Evolutionary conservation across 352 stramenopile genomes (phyloP).

Genomic region (Phytopythium cucurbitacearum): DNA sequence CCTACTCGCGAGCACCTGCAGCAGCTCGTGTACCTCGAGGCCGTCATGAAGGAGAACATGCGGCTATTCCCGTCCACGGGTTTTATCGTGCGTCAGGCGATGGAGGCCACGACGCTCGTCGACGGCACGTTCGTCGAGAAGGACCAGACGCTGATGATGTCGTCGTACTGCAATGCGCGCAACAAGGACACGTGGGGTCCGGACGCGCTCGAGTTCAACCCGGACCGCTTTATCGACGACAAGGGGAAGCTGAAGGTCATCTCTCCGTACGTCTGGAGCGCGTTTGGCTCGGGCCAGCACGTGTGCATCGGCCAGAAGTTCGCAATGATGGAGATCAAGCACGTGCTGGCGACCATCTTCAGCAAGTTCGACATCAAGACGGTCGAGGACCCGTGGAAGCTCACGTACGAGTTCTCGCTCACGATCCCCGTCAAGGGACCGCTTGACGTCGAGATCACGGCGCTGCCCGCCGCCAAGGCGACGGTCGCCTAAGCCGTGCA

Average conservation of each 20-base stretch:
- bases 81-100: constrained; percentile 45
- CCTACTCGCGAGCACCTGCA: constrained; percentile 37
- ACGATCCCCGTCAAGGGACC: constrained; percentile 33
- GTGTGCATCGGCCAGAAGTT: constrained; percentile 54
- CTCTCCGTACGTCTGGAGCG: constrained; percentile 20
- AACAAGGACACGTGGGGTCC: constrained; percentile 38
- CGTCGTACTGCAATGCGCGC: constrained; percentile 25
- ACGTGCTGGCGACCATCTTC: constrained; percentile 39
- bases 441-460: constrained; percentile 17
- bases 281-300: constrained; percentile 51
- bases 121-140: constrained; percentile 46
- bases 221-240: constrained; percentile 57
- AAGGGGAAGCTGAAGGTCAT: constrained; percentile 27
- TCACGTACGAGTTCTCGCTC: constrained; percentile 50
- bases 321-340: constrained; percentile 58
- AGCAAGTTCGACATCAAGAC: constrained; percentile 46
- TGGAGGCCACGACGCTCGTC: constrained; percentile 24
- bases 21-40: constrained; percentile 56
- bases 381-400: constrained; percentile 30
- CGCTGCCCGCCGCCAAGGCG: not conserved
- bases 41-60: constrained; percentile 58
- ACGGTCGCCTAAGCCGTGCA: too few relatives aligned
- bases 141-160: constrained; percentile 19
- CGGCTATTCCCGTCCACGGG: constrained; percentile 58
- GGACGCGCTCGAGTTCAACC: constrained; percentile 48